These are phyloP conservation scores for Fusarium camptoceras DNA, from an alignment of 2,329 filamentous ascomycete species.

Conservation along the genomic window DNA sequence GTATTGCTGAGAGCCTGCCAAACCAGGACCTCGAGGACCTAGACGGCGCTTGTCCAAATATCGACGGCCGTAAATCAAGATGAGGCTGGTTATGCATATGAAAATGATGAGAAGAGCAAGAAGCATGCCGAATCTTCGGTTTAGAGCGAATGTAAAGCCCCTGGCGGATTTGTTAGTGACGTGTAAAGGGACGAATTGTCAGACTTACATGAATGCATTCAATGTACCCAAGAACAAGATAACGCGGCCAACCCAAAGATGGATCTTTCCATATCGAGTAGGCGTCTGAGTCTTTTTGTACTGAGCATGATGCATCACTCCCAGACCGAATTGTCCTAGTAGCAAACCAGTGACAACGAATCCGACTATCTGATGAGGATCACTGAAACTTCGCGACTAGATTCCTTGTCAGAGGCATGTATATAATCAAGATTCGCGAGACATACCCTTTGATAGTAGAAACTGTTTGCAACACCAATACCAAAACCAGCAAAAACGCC, in stretches of 20 bases:
- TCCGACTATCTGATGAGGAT: conserved; percentile 69
- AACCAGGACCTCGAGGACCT: conserved; percentile 31
- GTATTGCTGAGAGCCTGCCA: conserved; percentile 40
- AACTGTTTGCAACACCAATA: conserved; percentile 65
- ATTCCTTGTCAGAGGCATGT: conserved; percentile 17
- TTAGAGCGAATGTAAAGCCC: conserved; percentile 68
- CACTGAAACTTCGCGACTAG: conserved; percentile 64
- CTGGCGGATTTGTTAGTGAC: conserved; percentile 47
- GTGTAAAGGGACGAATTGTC: neutral
- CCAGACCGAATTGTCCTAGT: conserved; percentile 65
- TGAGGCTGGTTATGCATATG: conserved; percentile 54
- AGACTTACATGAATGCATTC: conserved; percentile 67
- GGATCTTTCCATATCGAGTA: conserved; percentile 64
- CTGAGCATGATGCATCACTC: conserved; percentile 66
- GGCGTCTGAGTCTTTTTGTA: conserved; percentile 62
- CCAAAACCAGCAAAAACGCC: conserved; percentile 62
- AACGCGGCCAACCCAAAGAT: conserved; percentile 68
- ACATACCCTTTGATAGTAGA: conserved; percentile 66
- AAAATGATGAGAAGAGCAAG: conserved; percentile 62
- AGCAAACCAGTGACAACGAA: conserved; percentile 64
- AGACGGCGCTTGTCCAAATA: conserved; percentile 44
- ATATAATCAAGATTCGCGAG: no score
- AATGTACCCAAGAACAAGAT: conserved; percentile 65
- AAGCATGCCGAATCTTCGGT: conserved; percentile 59
- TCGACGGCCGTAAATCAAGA: conserved; percentile 50